Evolutionary conservation across 352 stramenopile genomes (phyloP).

Genomic region (Pythium diclinum): DNA sequence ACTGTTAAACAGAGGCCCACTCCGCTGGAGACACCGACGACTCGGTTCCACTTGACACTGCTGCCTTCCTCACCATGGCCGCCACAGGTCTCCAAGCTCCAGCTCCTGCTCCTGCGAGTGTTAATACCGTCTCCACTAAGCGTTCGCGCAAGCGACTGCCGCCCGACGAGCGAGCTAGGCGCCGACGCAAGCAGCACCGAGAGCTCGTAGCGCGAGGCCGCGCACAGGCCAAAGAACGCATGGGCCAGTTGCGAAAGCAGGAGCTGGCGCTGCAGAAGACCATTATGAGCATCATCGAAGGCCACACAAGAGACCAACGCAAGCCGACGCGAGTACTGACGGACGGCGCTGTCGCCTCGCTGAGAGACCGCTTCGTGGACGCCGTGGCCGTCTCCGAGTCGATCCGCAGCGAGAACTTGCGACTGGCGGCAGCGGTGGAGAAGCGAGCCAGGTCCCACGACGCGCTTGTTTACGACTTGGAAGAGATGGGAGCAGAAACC

Average conservation of each 20-base stretch:
- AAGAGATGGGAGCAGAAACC: not conserved
- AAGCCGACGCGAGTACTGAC: not conserved
- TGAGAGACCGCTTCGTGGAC: slow-evolving; percentile 2
- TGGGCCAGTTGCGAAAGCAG: slow-evolving; percentile 1
- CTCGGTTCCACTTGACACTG: too few relatives aligned
- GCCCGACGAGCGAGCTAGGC: not conserved
- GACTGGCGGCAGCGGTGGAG: not conserved
- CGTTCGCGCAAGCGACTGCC: not conserved
- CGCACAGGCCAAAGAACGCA: slow-evolving; percentile 1
- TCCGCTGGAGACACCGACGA: too few relatives aligned
- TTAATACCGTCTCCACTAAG: not conserved
- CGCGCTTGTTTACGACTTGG: not conserved
- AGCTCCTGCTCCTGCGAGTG: too few relatives aligned
- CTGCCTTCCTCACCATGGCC: too few relatives aligned
- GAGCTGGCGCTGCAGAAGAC: slow-evolving; percentile 4
- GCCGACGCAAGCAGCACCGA: slow-evolving; percentile 4
- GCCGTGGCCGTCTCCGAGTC: slow-evolving; percentile 8
- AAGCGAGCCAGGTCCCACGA: slow-evolving; percentile 1
- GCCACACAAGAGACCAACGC: not conserved
- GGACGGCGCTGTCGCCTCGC: not conserved
- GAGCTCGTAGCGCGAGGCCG: slow-evolving; percentile 9
- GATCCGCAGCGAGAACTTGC: slow-evolving; percentile 6
- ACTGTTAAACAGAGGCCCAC: too few relatives aligned
- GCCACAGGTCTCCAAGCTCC: too few relatives aligned
- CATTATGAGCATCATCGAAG: not conserved